Conservation (phyloP, 2,329 filamentous ascomycete species). For the Aspergillus proliferans region DNA sequence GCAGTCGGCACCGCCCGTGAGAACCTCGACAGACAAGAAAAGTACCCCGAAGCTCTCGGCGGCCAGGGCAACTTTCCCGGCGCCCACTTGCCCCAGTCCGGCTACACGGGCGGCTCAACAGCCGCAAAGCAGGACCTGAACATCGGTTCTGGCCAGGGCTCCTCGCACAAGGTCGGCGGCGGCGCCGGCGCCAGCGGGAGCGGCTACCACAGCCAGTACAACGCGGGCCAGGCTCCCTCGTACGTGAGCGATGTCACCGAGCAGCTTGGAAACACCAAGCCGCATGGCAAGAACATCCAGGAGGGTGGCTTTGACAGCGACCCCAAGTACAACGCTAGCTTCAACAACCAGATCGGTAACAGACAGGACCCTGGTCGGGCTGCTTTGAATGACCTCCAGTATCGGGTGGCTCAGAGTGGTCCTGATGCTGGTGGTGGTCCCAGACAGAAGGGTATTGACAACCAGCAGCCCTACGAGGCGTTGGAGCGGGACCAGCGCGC, state of each 20-base stretch:
- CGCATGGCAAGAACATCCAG: constrained; percentile 47
- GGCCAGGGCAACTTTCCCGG: constrained; percentile 36
- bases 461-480: constrained; percentile 16
- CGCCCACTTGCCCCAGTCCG: constrained; percentile 24
- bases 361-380: constrained; percentile 50
- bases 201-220: constrained; percentile 19
- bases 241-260: constrained; percentile 32
- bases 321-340: constrained; percentile 45
- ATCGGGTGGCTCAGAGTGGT: constrained; percentile 22
- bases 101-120: constrained; percentile 31
- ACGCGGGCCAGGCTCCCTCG: constrained; percentile 30
- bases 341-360: constrained; percentile 47
- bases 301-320: constrained; percentile 43
- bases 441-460: constrained; percentile 20
- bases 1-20: constrained; percentile 42
- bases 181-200: constrained; percentile 14
- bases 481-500: constrained; percentile 25
- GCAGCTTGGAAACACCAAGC: constrained; percentile 32
- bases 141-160: constrained; percentile 16
- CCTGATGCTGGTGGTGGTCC: constrained; percentile 18
- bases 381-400: constrained; percentile 37
- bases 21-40: constrained; percentile 37
- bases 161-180: constrained; percentile 9
- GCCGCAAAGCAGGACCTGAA: constrained; percentile 26
- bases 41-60: constrained; percentile 35